Evolutionary conservation across 495 filamentous ascomycete species (phyloP).

Genomic region (Daldinia decipiens): DNA sequence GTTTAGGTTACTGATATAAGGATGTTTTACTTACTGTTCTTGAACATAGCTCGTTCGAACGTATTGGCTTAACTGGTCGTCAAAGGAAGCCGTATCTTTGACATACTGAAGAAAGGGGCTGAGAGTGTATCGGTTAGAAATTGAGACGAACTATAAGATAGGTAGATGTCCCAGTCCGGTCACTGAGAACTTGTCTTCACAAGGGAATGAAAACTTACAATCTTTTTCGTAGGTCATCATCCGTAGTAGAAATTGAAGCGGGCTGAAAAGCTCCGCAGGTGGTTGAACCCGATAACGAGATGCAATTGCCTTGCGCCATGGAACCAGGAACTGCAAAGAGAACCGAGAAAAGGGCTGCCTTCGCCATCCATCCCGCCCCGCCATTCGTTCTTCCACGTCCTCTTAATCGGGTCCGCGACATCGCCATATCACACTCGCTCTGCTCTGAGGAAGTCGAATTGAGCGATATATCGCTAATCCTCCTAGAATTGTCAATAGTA

Average conservation of each 20-base stretch:
- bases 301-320: conserved; percentile 63
- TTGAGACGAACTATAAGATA: conserved; percentile 2
- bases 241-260: conserved; percentile 85
- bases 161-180: conserved; percentile 6
- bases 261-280: conserved; percentile 84
- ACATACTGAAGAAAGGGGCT: conserved; percentile 92
- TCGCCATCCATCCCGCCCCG: conserved; percentile 25
- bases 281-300: conserved; percentile 81
- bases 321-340: conserved; percentile 49
- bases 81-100: conserved; percentile 79
- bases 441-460: conserved; percentile 15
- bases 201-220: conserved; percentile 72
- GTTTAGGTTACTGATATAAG: not conserved
- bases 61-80: conserved; percentile 76
- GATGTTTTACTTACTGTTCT: conserved; percentile 68
- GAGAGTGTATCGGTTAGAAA: conserved; percentile 35
- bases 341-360: conserved; percentile 42
- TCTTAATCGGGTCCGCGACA: conserved; percentile 17
- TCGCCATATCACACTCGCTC: conserved; percentile 15
- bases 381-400: conserved; percentile 18
- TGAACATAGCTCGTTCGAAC: conserved; percentile 78
- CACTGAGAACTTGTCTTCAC: not conserved
- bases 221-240: conserved; percentile 66
- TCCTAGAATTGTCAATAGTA: conserved; percentile 21
- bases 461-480: conserved; percentile 11